Percentiles rank a stretch among this genome's conserved stretches.
Evolutionary conservation across 2,329 filamentous ascomycete genomes (phyloP).

Genomic region (Botrytis aclada): DNA sequence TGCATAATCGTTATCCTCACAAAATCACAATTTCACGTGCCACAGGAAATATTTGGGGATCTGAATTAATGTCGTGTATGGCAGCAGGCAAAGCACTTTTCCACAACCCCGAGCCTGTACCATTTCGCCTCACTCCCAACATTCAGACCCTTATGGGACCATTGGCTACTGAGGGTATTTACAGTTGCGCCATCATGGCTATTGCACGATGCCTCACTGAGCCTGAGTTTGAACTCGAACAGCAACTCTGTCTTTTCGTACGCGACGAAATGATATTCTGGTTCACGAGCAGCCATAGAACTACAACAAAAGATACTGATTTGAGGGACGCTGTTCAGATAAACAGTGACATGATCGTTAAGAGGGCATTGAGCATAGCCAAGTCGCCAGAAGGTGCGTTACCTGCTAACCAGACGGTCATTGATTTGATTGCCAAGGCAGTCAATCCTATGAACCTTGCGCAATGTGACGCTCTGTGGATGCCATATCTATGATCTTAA

Average conservation of each 20-base stretch:
- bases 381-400: constrained; percentile 70
- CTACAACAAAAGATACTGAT: constrained; percentile 61
- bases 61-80: constrained; percentile 89
- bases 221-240: constrained; percentile 85
- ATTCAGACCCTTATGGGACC: constrained; percentile 95
- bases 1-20: constrained; percentile 91
- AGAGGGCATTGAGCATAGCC: constrained; percentile 81
- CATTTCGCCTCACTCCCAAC: constrained; percentile 95
- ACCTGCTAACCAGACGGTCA: constrained; percentile 94
- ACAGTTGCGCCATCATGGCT: constrained; percentile 91
- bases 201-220: constrained; percentile 93
- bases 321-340: constrained; percentile 72
- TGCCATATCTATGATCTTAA: constrained; percentile 75
- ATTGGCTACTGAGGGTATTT: constrained; percentile 92
- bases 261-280: constrained; percentile 98
- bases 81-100: constrained; percentile 81
- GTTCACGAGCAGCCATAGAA: constrained; percentile 77
- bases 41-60: constrained; percentile 93
- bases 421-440: constrained; percentile 88
- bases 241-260: constrained; percentile 91
- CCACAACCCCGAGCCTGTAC: constrained; percentile 91
- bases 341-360: constrained; percentile 90
- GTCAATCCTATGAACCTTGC: constrained; percentile 89
- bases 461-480: constrained; percentile 90
- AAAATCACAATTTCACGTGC: constrained; percentile 89